A percentile compares a stretch with the other conserved stretches of the same genome.
Conservation (phyloP, 768 basidiomycete species). For the Lepiota subincarnata region DNA sequence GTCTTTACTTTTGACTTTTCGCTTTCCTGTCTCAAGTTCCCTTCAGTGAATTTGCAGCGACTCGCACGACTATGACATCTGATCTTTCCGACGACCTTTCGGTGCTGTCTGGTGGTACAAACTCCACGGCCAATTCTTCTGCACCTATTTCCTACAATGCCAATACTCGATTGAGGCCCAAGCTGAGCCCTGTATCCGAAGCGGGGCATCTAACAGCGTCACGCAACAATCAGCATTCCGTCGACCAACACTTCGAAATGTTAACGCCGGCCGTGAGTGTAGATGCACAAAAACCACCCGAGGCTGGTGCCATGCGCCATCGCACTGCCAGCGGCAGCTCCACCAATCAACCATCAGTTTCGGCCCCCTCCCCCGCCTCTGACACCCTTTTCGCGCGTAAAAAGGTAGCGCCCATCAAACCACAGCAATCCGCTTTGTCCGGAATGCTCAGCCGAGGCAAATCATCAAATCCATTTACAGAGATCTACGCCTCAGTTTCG, state of each 20-base stretch:
- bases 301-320: conserved; percentile 18
- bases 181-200: conserved; percentile 65
- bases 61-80: conserved; percentile 47
- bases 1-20: conserved; percentile 21
- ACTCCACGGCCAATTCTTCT: conserved; percentile 56
- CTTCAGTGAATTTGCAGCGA: conserved; percentile 65
- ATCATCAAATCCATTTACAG: conserved; percentile 80
- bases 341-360: conserved; percentile 7
- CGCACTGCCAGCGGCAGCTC: conserved; percentile 19
- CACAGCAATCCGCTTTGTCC: conserved; percentile 62
- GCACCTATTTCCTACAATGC: conserved; percentile 43
- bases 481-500: conserved; percentile 82
- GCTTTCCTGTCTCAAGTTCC: conserved; percentile 1
- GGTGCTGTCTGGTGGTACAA: conserved; percentile 46
- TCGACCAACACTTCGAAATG: conserved; percentile 17
- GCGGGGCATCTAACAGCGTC: background rate
- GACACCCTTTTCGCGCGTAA: conserved; percentile 47
- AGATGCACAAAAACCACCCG: conserved; percentile 18
- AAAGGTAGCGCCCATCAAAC: conserved; percentile 38
- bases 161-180: conserved; percentile 36
- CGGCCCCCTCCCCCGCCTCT: conserved; percentile 9
- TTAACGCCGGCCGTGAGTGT: conserved; percentile 22
- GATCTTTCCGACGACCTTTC: conserved; percentile 64
- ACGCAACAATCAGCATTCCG: conserved; percentile 2
- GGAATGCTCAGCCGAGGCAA: conserved; percentile 66